Evolutionary conservation across 73 alveolate species (phyloP).

Genomic region (Tetrahymena malaccensis): DNA sequence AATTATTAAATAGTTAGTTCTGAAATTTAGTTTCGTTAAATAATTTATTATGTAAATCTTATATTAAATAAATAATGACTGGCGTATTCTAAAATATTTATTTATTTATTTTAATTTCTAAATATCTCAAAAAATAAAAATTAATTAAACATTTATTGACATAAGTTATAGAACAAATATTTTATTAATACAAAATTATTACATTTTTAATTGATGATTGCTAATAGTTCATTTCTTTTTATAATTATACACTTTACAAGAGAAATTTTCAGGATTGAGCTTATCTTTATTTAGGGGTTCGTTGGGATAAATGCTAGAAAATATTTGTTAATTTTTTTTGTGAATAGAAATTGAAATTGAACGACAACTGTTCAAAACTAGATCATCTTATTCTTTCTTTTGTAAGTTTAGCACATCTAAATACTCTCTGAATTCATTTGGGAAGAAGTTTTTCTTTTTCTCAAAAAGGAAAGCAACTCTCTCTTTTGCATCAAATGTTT

Average conservation of each 20-base stretch:
- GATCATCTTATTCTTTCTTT: background rate
- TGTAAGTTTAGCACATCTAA: background rate
- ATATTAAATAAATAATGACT: no score
- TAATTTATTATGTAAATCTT: no score
- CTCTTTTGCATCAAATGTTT: background rate
- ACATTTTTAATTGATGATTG: no score
- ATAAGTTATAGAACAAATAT: no score
- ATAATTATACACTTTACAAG: background rate
- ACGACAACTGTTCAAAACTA: background rate
- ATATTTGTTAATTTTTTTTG: background rate
- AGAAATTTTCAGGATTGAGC: background rate
- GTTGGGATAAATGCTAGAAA: background rate
- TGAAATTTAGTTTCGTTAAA: background rate
- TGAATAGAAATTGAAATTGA: background rate
- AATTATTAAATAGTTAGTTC: no score
- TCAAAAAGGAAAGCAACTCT: background rate
- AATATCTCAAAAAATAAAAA: no score
- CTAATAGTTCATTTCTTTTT: background rate
- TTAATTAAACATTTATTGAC: no score
- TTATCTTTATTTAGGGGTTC: background rate
- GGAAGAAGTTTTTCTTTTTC: background rate
- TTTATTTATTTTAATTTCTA: no score
- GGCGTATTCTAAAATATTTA: no score
- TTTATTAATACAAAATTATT: no score
- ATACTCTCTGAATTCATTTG: background rate